Evolutionary conservation across 768 basidiomycete genomes (phyloP).

Genomic region (Butyriboletus loyo): DNA sequence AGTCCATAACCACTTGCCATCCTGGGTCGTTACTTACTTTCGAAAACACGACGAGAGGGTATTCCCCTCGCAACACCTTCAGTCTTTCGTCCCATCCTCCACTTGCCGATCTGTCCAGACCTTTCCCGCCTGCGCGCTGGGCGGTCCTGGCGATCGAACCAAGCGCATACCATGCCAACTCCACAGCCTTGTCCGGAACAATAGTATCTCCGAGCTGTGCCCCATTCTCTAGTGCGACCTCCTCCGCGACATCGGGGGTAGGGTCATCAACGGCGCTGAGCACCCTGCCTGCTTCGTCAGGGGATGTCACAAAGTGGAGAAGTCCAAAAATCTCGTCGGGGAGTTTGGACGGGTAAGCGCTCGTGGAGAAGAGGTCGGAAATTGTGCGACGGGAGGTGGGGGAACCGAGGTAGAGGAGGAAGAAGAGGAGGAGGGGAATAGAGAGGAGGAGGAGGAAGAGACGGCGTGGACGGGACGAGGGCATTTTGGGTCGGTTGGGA

Average conservation of each 20-base stretch:
- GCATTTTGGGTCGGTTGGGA: conserved; percentile 5
- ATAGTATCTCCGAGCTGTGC: conserved; percentile 32
- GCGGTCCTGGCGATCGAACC: conserved; percentile 23
- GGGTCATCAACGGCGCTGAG: conserved; percentile 20
- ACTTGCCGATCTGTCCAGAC: conserved; percentile 40
- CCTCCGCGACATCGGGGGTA: neutral
- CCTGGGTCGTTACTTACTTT: conserved; percentile 61
- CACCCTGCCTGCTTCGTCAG: conserved; percentile 21
- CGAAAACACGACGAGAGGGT: conserved; percentile 77
- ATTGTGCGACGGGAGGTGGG: conserved; percentile 35
- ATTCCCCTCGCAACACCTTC: conserved; percentile 41
- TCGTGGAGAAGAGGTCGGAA: conserved; percentile 36
- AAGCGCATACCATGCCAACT: conserved; percentile 54
- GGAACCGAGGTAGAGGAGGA: conserved; percentile 40
- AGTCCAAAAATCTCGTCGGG: conserved; percentile 67
- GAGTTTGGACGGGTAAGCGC: conserved; percentile 38
- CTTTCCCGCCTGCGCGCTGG: conserved; percentile 4
- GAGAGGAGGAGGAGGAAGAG: conserved; percentile 38
- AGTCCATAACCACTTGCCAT: too few relatives aligned
- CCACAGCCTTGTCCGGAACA: conserved; percentile 47
- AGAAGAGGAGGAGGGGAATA: conserved; percentile 33
- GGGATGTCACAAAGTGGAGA: conserved; percentile 58
- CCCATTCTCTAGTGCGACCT: neutral
- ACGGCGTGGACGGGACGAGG: conserved; percentile 43
- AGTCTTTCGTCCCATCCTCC: conserved; percentile 33